phyloP scores from a whole-genome alignment of 116 monocot species.

The Dioscorea cayenensis region DNA sequence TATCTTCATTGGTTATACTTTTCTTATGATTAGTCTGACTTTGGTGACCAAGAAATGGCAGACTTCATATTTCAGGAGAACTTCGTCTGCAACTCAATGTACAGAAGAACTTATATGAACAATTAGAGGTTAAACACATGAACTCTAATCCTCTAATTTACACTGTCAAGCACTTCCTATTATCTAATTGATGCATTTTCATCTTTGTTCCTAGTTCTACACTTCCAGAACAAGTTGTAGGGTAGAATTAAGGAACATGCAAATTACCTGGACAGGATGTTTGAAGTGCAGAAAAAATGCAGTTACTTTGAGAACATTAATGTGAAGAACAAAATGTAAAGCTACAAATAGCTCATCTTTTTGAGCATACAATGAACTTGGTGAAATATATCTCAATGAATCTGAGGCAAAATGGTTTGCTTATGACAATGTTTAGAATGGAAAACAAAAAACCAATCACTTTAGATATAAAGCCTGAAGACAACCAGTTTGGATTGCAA shows the following conservation, averaged over 20 bases:
- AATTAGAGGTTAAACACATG: slow-evolving; percentile 1
- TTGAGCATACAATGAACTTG: background rate
- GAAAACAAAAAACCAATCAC: too few relatives aligned
- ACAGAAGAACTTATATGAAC: slow-evolving; percentile 1
- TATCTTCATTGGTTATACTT: too few relatives aligned
- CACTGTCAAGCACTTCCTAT: too few relatives aligned
- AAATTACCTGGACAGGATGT: background rate
- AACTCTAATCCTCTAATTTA: background rate
- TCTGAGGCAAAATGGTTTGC: too few relatives aligned
- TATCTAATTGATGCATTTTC: too few relatives aligned
- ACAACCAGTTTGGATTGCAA: too few relatives aligned
- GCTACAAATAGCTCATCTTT: background rate
- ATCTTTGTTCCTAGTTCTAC: background rate
- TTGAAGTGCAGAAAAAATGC: background rate
- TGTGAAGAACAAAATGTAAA: background rate
- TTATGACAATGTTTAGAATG: too few relatives aligned
- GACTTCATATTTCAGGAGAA: background rate
- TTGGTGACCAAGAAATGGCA: background rate
- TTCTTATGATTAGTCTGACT: too few relatives aligned
- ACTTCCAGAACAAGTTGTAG: background rate
- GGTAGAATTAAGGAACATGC: background rate
- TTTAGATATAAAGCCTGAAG: too few relatives aligned
- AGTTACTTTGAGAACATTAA: background rate
- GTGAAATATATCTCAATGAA: too few relatives aligned
- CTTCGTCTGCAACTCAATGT: background rate